Evolutionary conservation across 371 early-diverging fungal species (phyloP).

Genomic region (Mucor piriformis): DNA sequence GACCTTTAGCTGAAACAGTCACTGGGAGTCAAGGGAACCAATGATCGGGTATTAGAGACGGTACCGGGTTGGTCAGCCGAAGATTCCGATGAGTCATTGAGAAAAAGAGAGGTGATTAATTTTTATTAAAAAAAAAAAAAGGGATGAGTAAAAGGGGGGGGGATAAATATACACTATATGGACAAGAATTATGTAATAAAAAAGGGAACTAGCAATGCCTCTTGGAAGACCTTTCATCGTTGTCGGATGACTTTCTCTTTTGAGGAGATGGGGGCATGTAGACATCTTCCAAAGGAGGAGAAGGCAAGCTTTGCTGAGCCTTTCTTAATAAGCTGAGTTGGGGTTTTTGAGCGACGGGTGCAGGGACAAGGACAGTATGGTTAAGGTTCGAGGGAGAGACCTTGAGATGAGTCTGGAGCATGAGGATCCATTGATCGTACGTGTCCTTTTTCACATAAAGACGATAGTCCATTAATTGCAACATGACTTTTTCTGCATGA

Average conservation of each 20-base stretch:
- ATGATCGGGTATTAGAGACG: too few species aligned
- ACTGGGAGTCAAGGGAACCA: too few species aligned
- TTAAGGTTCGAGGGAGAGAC: conserved; percentile 5
- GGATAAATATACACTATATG: too few species aligned
- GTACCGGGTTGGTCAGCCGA: too few species aligned
- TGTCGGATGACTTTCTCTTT: conserved; percentile 13
- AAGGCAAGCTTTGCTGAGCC: conserved; percentile 27
- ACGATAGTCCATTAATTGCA: conserved; percentile 72
- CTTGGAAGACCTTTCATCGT: conserved; percentile 5
- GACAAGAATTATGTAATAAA: not conserved
- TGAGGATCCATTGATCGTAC: conserved; percentile 47
- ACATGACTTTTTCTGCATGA: conserved; percentile 69
- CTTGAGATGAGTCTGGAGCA: conserved; percentile 40
- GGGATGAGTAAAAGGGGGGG: too few species aligned
- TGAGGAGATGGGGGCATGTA: conserved; percentile 10
- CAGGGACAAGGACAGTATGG: not conserved
- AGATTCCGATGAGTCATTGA: too few species aligned
- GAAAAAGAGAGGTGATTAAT: too few species aligned
- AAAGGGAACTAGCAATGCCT: conserved; percentile 1
- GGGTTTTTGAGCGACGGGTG: not conserved
- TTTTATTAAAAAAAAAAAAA: too few species aligned
- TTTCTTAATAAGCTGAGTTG: not conserved
- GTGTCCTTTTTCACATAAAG: conserved; percentile 65
- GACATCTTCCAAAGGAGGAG: conserved; percentile 27
- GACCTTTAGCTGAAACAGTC: too few species aligned